Percentiles rank a stretch among this genome's conserved stretches.
phyloP scores from a whole-genome alignment of 306 rosid genomes.

The Ammopiptanthus mongolicus region DNA sequence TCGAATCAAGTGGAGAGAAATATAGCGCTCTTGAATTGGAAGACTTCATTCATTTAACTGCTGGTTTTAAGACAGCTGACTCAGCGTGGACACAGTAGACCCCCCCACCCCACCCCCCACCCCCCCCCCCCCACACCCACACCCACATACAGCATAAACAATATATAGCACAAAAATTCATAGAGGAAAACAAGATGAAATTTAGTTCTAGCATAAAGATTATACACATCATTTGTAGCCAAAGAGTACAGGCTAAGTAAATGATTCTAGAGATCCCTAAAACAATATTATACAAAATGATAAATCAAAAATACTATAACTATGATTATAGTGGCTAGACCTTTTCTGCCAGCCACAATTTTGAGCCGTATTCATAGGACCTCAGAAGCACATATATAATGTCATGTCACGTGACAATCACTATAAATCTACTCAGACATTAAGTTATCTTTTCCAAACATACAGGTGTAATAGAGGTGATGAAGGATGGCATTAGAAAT shows the following conservation, averaged over 20 bases:
- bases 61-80: background rate
- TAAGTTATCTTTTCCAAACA: background rate
- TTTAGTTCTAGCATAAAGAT: background rate
- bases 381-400: no score
- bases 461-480: background rate
- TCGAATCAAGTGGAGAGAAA: background rate
- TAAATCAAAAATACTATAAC: background rate
- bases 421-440: background rate
- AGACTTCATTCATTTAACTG: background rate
- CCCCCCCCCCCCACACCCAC: no score
- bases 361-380: background rate
- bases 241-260: background rate
- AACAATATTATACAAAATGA: background rate
- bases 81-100: background rate
- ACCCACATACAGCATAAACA: background rate
- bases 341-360: background rate
- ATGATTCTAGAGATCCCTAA: background rate
- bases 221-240: background rate
- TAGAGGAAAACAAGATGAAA: background rate
- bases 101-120: no score
- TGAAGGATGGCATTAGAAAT: background rate
- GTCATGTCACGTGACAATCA: background rate
- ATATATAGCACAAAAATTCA: background rate
- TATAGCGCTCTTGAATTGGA: background rate
- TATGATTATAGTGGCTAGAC: background rate